A percentile compares a stretch with the other conserved stretches of the same genome.
phyloP scores from a whole-genome alignment of 768 basidiomycete species.

The Auricularia sp. region DNA sequence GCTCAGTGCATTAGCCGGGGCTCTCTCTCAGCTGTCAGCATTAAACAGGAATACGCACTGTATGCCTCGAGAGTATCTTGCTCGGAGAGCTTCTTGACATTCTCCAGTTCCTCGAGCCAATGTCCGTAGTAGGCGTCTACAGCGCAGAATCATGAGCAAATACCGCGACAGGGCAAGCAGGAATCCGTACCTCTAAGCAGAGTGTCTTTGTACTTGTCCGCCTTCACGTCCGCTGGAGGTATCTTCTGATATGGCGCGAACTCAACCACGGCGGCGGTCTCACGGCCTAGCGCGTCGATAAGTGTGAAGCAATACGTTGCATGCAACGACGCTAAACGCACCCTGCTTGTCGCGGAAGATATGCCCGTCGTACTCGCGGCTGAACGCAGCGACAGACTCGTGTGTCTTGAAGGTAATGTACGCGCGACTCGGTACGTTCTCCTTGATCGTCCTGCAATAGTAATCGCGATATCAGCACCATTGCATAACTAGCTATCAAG shows the following conservation, averaged over 20 bases:
- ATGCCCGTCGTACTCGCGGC: slow-evolving; percentile 83
- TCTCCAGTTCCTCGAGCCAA: slow-evolving; percentile 67
- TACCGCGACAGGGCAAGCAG: no score
- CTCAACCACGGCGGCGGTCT: slow-evolving; percentile 83
- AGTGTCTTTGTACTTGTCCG: slow-evolving; percentile 66
- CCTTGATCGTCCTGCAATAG: slow-evolving; percentile 57
- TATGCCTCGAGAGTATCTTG: slow-evolving; percentile 53
- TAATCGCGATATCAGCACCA: no score
- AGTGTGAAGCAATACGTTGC: not conserved
- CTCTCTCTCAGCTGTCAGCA: no score
- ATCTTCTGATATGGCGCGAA: slow-evolving; percentile 88
- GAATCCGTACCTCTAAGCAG: slow-evolving; percentile 68
- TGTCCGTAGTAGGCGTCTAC: slow-evolving; percentile 76
- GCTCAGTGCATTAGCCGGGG: no score
- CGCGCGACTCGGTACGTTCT: slow-evolving; percentile 77
- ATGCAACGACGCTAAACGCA: slow-evolving; percentile 22
- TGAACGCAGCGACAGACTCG: slow-evolving; percentile 62
- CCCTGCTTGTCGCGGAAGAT: slow-evolving; percentile 86
- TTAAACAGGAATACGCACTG: slow-evolving; percentile 28
- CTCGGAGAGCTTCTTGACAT: slow-evolving; percentile 38
- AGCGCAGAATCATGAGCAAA: not conserved
- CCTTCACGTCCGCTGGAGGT: slow-evolving; percentile 64
- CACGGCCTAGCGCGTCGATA: slow-evolving; percentile 49
- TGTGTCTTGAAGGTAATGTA: slow-evolving; percentile 83
- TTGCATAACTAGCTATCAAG: not conserved